These are phyloP conservation scores for Cyclotella sp. DNA, from an alignment of 108 stramenopile genomes.

Conservation along the genomic window DNA sequence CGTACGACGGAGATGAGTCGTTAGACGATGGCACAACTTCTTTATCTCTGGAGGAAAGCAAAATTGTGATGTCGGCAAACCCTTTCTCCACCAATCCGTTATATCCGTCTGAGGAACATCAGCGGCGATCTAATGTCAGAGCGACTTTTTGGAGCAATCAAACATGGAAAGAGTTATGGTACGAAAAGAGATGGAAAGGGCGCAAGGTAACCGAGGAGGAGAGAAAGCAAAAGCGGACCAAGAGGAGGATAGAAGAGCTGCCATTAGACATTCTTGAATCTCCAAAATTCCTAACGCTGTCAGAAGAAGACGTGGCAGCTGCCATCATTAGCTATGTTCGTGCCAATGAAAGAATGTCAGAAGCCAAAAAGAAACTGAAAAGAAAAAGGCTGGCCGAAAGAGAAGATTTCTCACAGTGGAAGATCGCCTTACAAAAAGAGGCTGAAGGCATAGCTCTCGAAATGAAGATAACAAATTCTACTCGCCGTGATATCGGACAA, in stretches of 20 bases:
- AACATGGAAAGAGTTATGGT: conserved; percentile 74
- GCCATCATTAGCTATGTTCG: conserved; percentile 62
- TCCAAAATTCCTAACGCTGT: conserved; percentile 54
- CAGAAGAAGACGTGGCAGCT: conserved; percentile 71
- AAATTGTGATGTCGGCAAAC: conserved; percentile 40
- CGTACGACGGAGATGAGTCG: conserved; percentile 23
- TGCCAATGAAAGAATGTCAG: conserved; percentile 53
- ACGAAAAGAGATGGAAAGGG: conserved; percentile 74
- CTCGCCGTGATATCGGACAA: neutral
- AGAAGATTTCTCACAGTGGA: conserved; percentile 39
- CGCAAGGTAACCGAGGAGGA: conserved; percentile 13
- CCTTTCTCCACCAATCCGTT: conserved; percentile 62
- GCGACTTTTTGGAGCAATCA: conserved; percentile 66
- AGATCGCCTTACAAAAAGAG: conserved; percentile 21
- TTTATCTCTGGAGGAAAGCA: conserved; percentile 25
- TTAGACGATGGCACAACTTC: conserved; percentile 23
- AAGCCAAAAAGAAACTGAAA: conserved; percentile 42
- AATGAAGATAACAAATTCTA: neutral
- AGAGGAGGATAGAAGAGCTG: conserved; percentile 38
- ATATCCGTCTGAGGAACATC: conserved; percentile 48
- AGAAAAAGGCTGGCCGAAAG: conserved; percentile 35
- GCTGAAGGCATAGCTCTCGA: conserved; percentile 14
- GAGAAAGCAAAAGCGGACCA: conserved; percentile 30
- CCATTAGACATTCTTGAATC: conserved; percentile 56
- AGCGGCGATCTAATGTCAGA: conserved; percentile 58